Percentiles rank a stretch among this genome's conserved stretches.
phyloP scores from a whole-genome alignment of 106 monocot genomes.

The Dendrobium huoshanense region DNA sequence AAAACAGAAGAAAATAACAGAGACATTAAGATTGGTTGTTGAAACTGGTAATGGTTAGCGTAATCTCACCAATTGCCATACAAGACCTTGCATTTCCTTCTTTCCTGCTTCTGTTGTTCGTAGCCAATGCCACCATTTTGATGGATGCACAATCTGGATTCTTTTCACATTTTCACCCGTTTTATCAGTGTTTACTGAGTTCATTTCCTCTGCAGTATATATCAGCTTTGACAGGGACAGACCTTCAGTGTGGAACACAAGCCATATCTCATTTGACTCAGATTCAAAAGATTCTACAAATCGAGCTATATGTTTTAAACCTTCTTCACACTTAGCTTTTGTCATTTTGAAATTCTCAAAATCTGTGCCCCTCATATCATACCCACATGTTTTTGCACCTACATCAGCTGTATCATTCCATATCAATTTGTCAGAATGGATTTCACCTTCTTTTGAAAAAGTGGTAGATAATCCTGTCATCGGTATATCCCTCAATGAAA shows the following conservation, averaged over 20 bases:
- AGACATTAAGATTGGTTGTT: background rate
- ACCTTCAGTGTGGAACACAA: slow-evolving; percentile 81
- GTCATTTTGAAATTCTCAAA: slow-evolving; percentile 9
- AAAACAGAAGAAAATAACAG: background rate
- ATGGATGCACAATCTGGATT: slow-evolving; percentile 56
- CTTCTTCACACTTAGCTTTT: slow-evolving; percentile 25
- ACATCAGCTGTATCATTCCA: slow-evolving; percentile 5
- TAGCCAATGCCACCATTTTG: slow-evolving; percentile 87
- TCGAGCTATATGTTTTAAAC: slow-evolving; percentile 78
- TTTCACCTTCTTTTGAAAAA: slow-evolving; percentile 13
- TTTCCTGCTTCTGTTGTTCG: slow-evolving; percentile 66
- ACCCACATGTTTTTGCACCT: slow-evolving; percentile 9
- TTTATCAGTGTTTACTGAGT: slow-evolving; percentile 25
- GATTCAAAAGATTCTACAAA: slow-evolving; percentile 92
- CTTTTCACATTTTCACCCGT: slow-evolving; percentile 23
- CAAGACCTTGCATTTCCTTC: slow-evolving; percentile 62
- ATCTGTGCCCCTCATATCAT: slow-evolving; percentile 3
- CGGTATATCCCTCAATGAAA: slow-evolving; percentile 15
- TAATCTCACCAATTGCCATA: slow-evolving; percentile 63
- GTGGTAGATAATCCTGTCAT: slow-evolving; percentile 15
- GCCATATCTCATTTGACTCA: slow-evolving; percentile 76
- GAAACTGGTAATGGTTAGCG: background rate
- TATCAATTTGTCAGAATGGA: slow-evolving; percentile 20
- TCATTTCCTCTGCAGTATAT: slow-evolving; percentile 62
- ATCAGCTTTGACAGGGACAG: slow-evolving; percentile 67